Conservation (phyloP, 148 eudicot genomes). For the Vaccinium macrocarpon region DNA sequence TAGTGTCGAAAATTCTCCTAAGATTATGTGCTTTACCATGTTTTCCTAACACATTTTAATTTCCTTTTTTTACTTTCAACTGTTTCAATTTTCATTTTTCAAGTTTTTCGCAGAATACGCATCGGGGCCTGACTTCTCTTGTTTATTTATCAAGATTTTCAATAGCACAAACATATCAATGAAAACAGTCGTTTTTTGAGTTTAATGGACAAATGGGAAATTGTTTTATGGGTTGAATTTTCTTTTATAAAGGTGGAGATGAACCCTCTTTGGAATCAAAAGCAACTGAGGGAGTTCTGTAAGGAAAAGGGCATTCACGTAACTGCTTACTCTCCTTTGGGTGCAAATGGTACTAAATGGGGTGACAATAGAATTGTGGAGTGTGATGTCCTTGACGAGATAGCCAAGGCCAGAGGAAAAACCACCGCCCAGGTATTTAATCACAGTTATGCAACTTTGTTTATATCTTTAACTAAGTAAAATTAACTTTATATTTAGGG, state of each 20-base stretch:
- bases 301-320: slow-evolving; percentile 48
- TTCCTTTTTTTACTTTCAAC: neutral
- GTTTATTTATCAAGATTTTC: neutral
- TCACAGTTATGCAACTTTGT: too few relatives aligned
- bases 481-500: too few relatives aligned
- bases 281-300: slow-evolving; percentile 61
- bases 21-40: neutral
- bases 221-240: neutral
- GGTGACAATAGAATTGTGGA: slow-evolving; percentile 66
- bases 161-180: neutral
- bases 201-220: neutral
- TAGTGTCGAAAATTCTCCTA: too few relatives aligned
- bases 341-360: slow-evolving; percentile 64
- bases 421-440: slow-evolving; percentile 57
- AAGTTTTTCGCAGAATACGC: too few relatives aligned
- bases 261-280: slow-evolving; percentile 78
- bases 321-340: slow-evolving; percentile 77
- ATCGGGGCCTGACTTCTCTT: neutral
- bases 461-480: too few relatives aligned
- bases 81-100: too few relatives aligned
- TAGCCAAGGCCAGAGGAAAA: slow-evolving; percentile 66
- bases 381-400: slow-evolving; percentile 50
- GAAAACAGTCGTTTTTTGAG: neutral
- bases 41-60: too few relatives aligned
- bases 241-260: slow-evolving; percentile 55